phyloP scores from a whole-genome alignment of 2,329 filamentous ascomycete genomes.

The Penicillium sp. region DNA sequence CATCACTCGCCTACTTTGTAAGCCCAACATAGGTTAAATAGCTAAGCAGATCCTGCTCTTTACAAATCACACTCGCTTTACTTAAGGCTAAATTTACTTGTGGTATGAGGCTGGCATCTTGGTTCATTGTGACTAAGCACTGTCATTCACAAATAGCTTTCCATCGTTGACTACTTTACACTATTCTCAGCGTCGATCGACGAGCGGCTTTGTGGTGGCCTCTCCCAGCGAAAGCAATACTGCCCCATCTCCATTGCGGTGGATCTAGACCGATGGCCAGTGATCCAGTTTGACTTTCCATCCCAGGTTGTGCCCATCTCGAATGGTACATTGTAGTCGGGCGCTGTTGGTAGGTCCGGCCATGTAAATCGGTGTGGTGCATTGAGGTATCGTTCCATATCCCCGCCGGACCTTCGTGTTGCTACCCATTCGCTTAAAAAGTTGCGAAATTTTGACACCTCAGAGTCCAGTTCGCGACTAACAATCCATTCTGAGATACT shows the following conservation, averaged over 20 bases:
- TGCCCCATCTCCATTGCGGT: slow-evolving; percentile 15
- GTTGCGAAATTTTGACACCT: slow-evolving; percentile 15
- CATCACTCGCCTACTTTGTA: too few species aligned
- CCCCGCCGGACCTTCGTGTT: slow-evolving; percentile 6
- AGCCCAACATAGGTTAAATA: too few species aligned
- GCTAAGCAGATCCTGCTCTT: too few species aligned
- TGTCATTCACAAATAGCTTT: neutral
- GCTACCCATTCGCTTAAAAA: slow-evolving; percentile 18
- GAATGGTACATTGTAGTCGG: slow-evolving; percentile 17
- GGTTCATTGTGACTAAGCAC: too few species aligned
- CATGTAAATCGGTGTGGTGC: slow-evolving; percentile 14
- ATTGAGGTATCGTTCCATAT: slow-evolving; percentile 18
- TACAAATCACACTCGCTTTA: too few species aligned
- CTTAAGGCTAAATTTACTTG: too few species aligned
- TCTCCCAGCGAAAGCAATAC: slow-evolving; percentile 20
- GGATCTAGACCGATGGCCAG: slow-evolving; percentile 6
- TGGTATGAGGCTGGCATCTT: too few species aligned
- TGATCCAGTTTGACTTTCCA: slow-evolving; percentile 11
- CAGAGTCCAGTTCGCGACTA: slow-evolving; percentile 15
- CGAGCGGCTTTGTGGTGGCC: slow-evolving; percentile 9
- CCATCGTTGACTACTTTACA: neutral
- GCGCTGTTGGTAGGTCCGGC: slow-evolving; percentile 11
- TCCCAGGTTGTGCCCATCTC: slow-evolving; percentile 9
- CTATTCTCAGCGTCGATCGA: neutral
- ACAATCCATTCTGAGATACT: slow-evolving; percentile 14